These are phyloP conservation scores for Schizochytrium sp. DNA, from an alignment of 108 stramenopile species.

Conservation along the genomic window DNA sequence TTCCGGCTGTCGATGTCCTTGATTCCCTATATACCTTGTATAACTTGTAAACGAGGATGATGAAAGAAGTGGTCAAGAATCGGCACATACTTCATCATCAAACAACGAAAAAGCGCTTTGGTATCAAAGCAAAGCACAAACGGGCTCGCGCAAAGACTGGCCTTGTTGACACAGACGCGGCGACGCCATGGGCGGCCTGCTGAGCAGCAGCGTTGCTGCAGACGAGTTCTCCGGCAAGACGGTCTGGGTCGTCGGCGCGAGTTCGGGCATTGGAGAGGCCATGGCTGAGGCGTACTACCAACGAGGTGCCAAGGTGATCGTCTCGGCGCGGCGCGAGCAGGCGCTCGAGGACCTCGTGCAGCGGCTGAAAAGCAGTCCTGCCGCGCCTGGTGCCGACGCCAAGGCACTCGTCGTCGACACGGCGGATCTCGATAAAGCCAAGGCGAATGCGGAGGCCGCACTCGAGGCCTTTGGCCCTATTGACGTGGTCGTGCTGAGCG, in stretches of 20 bases:
- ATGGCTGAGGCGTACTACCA: not conserved
- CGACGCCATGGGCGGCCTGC: not conserved
- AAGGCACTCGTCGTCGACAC: not conserved
- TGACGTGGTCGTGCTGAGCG: slow-evolving; percentile 16
- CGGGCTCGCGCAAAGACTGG: too few species aligned
- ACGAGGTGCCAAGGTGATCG: not conserved
- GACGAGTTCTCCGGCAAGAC: not conserved
- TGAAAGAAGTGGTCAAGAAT: too few species aligned
- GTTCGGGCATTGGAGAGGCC: not conserved
- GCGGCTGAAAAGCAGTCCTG: not conserved
- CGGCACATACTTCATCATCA: too few species aligned
- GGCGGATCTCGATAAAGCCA: not conserved
- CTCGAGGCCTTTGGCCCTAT: not conserved
- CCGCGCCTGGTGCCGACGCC: not conserved
- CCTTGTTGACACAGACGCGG: not conserved
- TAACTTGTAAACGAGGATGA: too few species aligned
- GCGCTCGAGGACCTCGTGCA: not conserved
- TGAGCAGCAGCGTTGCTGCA: not conserved
- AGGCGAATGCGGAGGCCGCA: not conserved
- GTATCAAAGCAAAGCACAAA: too few species aligned
- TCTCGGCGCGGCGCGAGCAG: not conserved
- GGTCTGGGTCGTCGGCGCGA: slow-evolving; percentile 17
- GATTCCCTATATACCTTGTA: too few species aligned
- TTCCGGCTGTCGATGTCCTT: too few species aligned
- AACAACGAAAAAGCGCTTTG: too few species aligned